These are phyloP conservation scores for Aspergillus bombycis DNA, from an alignment of 2,329 filamentous ascomycete species.

Conservation along the genomic window DNA sequence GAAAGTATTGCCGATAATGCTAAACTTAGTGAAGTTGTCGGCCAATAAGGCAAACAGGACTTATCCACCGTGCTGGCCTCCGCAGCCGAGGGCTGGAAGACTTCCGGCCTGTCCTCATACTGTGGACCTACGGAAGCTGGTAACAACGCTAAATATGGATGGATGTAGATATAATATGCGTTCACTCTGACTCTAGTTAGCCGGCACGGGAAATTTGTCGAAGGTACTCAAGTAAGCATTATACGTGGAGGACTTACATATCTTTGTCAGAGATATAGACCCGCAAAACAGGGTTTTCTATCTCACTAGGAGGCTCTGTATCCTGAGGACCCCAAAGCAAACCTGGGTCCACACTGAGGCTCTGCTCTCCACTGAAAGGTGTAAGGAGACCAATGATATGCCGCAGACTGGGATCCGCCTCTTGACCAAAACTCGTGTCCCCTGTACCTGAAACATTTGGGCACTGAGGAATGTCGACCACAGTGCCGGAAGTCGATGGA, in stretches of 20 bases:
- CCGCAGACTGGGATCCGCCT: neutral
- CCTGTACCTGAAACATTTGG: neutral
- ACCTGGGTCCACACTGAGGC: neutral
- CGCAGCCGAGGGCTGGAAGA: neutral
- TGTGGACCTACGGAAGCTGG: neutral
- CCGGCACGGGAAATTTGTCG: neutral
- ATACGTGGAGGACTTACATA: neutral
- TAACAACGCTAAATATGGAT: neutral
- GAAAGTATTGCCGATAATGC: slow-evolving; percentile 1
- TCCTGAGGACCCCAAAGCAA: neutral
- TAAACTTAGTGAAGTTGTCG: slow-evolving; percentile 1
- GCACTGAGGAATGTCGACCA: neutral
- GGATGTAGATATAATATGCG: neutral
- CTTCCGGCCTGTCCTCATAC: neutral
- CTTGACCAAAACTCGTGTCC: neutral
- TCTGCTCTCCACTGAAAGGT: slow-evolving; percentile 1
- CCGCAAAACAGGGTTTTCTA: neutral
- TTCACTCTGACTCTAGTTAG: neutral
- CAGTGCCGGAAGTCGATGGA: neutral
- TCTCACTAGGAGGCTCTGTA: neutral
- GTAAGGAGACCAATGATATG: slow-evolving; percentile 1
- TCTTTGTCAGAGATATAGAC: neutral
- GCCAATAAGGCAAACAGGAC: slow-evolving; percentile 3
- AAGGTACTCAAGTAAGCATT: no score
- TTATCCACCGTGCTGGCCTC: slow-evolving; percentile 1